These are phyloP conservation scores for Pleurostoma richardsiae DNA, from an alignment of 2,329 filamentous ascomycete species.

Conservation along the genomic window DNA sequence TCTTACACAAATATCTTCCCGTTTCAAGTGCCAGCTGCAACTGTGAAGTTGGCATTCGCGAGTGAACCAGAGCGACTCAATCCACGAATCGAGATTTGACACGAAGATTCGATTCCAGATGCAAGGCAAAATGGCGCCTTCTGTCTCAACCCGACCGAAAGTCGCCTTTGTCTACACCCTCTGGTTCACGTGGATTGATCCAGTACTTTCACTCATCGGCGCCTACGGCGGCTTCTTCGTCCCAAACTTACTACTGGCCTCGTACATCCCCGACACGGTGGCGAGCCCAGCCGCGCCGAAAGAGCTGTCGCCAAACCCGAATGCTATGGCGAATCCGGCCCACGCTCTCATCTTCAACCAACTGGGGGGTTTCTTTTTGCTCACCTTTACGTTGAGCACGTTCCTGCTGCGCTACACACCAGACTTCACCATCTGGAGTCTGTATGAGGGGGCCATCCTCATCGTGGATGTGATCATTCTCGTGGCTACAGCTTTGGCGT, in stretches of 20 bases:
- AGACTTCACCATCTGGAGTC: neutral
- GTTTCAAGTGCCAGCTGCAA: too few relatives aligned
- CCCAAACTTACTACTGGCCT: neutral
- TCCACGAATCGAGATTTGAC: neutral
- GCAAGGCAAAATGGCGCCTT: neutral
- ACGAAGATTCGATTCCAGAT: neutral
- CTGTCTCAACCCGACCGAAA: neutral
- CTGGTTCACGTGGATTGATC: slow-evolving; percentile 1
- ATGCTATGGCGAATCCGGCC: neutral
- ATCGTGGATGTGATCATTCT: neutral
- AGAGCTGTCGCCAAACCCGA: neutral
- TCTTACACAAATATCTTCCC: too few relatives aligned
- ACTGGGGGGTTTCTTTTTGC: neutral
- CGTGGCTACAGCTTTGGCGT: neutral
- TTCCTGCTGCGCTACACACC: neutral
- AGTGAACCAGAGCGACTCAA: too few relatives aligned
- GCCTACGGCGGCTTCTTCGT: neutral
- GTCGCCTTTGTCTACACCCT: neutral
- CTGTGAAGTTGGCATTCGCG: too few relatives aligned
- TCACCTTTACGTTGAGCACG: neutral
- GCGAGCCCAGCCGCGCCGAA: neutral
- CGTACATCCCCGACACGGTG: neutral
- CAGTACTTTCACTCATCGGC: neutral
- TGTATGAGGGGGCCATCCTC: neutral
- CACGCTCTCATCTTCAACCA: neutral